These are phyloP conservation scores for Colletotrichum australisinense DNA, from an alignment of 2,329 filamentous ascomycete genomes.

Conservation along the genomic window DNA sequence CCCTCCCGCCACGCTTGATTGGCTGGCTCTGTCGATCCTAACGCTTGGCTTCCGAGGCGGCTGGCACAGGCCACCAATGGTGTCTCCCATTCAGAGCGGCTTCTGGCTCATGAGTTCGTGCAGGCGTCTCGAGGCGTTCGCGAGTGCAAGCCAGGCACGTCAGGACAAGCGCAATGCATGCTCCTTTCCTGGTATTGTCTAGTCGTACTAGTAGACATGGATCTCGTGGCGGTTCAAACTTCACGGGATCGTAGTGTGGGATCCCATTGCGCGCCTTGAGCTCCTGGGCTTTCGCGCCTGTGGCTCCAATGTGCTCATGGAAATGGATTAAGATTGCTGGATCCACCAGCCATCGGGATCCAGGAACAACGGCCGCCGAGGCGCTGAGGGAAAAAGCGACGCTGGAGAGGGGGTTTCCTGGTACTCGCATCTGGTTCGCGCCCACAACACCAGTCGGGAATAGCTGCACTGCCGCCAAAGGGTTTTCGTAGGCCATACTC, in stretches of 20 bases:
- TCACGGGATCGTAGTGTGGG: too few relatives aligned
- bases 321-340: constrained; percentile 23
- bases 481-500: neutral
- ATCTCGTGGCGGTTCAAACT: neutral
- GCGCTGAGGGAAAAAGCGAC: constrained; percentile 26
- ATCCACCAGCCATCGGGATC: constrained; percentile 18
- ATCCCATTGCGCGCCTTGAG: constrained; percentile 8
- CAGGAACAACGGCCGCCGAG: constrained; percentile 18
- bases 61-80: constrained; percentile 18
- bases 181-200: neutral
- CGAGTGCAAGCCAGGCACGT: neutral
- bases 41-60: constrained; percentile 21
- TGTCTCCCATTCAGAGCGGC: neutral
- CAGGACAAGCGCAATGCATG: constrained; percentile 13
- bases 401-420: constrained; percentile 13
- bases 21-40: constrained; percentile 14
- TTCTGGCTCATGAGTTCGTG: constrained; percentile 12
- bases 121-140: constrained; percentile 3
- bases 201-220: neutral
- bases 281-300: neutral
- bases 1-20: constrained; percentile 13
- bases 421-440: neutral
- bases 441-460: neutral
- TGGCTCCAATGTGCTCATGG: constrained; percentile 13
- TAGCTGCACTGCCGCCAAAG: constrained; percentile 2